phyloP scores from a whole-genome alignment of 768 basidiomycete genomes.

The Hebeloma cylindrosporum region DNA sequence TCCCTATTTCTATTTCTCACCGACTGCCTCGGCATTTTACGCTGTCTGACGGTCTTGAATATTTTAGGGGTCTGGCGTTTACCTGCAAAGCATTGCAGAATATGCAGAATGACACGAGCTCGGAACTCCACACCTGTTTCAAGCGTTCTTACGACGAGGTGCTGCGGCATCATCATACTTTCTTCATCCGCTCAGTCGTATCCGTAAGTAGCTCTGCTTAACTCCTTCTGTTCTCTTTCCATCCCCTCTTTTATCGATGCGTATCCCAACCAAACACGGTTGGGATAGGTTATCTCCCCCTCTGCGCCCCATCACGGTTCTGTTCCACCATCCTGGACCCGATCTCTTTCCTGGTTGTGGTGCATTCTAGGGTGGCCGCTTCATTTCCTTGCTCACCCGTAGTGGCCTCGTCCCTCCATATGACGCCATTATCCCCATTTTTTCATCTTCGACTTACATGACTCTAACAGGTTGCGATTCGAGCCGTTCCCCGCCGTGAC shows the following conservation, averaged over 20 bases:
- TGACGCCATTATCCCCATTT: too few relatives aligned
- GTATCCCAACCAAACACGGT: too few relatives aligned
- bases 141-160: slow-evolving; percentile 69
- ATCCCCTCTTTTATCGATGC: neutral
- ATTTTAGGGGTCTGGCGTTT: slow-evolving; percentile 61
- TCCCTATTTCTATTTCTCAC: slow-evolving; percentile 1
- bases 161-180: slow-evolving; percentile 64
- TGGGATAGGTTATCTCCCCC: too few relatives aligned
- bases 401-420: too few relatives aligned
- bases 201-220: slow-evolving; percentile 42
- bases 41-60: neutral
- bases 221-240: slow-evolving; percentile 5
- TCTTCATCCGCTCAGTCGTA: slow-evolving; percentile 64
- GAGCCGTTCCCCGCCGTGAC: slow-evolving; percentile 56
- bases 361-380: too few relatives aligned
- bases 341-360: neutral
- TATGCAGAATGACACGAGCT: slow-evolving; percentile 52
- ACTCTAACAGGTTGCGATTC: slow-evolving; percentile 49
- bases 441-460: neutral
- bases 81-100: slow-evolving; percentile 67
- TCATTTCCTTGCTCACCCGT: too few relatives aligned
- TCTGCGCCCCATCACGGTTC: neutral
- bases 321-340: neutral
- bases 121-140: slow-evolving; percentile 69
- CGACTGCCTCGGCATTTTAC: slow-evolving; percentile 1